Evolutionary conservation across 2,329 filamentous ascomycete genomes (phyloP), one percentile per base, ranked within the genome.

Genomic region (Botryotinia calthae): DNA sequence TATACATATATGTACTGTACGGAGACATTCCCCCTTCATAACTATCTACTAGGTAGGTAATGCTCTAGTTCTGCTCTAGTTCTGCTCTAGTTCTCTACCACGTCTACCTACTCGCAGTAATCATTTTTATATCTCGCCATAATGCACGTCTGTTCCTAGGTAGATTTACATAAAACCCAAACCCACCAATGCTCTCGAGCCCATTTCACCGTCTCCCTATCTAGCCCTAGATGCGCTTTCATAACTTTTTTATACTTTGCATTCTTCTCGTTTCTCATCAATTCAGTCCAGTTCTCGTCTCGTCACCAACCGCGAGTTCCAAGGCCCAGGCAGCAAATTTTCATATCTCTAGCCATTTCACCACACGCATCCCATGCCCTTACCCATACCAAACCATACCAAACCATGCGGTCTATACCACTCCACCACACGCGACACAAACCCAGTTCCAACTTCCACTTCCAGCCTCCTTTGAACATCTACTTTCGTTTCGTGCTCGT

Each of bases 401-500:
- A 48, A 8, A 22, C 20, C 56, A 34, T 22, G n/a, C 51, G 31
- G n/a, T n/a, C n/a, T 25, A n/a, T 54, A 28, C 51, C 25, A 42
- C 37, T 42, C 59, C 59, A 63, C 59, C 59, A n/a, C n/a, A 63
- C 59, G 59, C 59, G 59, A 63, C 59, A 63, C 59, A 28, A 42
- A 42, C 37, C 59, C 37, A 63, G 40, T 46, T 46, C 61, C 61
- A 46, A 20, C 40, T 40, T 64, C 61, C 61, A 34, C n/a, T 56
- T 56, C 51, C 51, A 28, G 51, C 51, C 51, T 56, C 51, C 51
- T 56, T 10, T 18, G 58, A 62, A 42, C 18, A 12, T 28, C 37
- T 54, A 14, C 48, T n/a, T 42, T 63, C 25, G 40, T 63, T 42
- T 63, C 37, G 61, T 63, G 37, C 61, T 46, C 40, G 25, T 64